These are phyloP conservation scores for Retiboletus flavoniger DNA, from an alignment of 1,284 basidiomycete genomes.

Conservation along the genomic window DNA sequence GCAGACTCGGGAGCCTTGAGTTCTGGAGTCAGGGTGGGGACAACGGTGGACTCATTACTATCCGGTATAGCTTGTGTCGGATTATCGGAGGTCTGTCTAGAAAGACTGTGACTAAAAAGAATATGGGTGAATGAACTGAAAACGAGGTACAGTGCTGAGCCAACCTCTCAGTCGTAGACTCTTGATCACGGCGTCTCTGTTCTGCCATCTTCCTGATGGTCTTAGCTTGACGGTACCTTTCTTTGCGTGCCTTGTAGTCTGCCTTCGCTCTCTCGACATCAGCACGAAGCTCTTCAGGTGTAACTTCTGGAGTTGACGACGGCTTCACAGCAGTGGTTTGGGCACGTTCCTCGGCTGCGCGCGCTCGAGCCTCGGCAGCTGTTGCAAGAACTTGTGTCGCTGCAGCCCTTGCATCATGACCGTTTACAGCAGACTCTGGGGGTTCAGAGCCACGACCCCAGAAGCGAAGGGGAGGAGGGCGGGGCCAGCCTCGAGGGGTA, in stretches of 20 bases:
- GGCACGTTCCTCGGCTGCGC: constrained; percentile 3
- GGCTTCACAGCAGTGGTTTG: constrained; percentile 1
- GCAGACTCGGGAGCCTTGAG: constrained; percentile 12
- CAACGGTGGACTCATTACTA: not conserved
- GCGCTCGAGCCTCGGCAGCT: constrained; percentile 15
- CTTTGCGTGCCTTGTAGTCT: constrained; percentile 66
- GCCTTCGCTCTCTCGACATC: constrained; percentile 66
- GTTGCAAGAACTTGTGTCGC: constrained; percentile 17
- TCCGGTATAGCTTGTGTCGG: constrained; percentile 11
- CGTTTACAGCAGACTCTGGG: not conserved
- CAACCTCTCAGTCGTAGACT: constrained; percentile 36
- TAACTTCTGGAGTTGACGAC: constrained; percentile 7
- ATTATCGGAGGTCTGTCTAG: constrained; percentile 27
- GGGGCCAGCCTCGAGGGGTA: constrained; percentile 22
- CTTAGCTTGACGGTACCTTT: constrained; percentile 60
- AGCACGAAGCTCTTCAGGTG: constrained; percentile 50
- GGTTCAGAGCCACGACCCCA: constrained; percentile 18
- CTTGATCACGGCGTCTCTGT: constrained; percentile 22
- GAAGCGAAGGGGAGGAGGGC: constrained; percentile 28
- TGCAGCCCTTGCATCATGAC: constrained; percentile 8
- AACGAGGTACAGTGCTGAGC: constrained; percentile 4
- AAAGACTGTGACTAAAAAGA: constrained; percentile 19
- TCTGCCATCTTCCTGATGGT: constrained; percentile 46
- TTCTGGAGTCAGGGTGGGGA: constrained; percentile 11
- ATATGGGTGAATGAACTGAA: constrained; percentile 6